These are phyloP conservation scores for Lithospermum erythrorhizon DNA, from an alignment of 257 asterid genomes.

Conservation along the genomic window DNA sequence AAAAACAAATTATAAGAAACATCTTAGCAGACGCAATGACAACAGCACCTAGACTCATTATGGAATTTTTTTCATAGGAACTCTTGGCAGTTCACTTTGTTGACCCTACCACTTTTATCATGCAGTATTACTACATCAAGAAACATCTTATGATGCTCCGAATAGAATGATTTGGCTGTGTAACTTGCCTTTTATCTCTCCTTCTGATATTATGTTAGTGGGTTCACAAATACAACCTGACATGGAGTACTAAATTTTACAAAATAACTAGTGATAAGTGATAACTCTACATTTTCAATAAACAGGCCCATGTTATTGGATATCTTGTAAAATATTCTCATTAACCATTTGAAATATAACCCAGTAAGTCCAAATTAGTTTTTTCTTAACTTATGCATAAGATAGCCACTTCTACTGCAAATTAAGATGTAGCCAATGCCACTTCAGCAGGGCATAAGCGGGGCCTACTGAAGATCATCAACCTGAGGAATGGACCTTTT, in stretches of 20 bases:
- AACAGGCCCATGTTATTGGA: not conserved
- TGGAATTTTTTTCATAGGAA: not conserved
- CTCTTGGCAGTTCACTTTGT: not conserved
- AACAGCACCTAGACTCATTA: slow-evolving; percentile 40
- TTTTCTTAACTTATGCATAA: not conserved
- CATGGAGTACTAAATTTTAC: too few species aligned
- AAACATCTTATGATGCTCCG: too few species aligned
- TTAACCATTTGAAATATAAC: not conserved
- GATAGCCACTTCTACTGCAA: not conserved
- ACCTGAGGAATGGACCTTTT: not conserved
- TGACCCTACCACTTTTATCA: not conserved
- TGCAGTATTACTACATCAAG: too few species aligned
- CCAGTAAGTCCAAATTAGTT: not conserved
- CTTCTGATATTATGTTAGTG: too few species aligned
- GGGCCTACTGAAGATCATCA: not conserved
- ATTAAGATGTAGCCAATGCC: not conserved
- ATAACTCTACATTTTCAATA: too few species aligned
- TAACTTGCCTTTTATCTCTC: too few species aligned
- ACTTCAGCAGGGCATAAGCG: not conserved
- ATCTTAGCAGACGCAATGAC: slow-evolving; percentile 40
- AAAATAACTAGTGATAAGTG: too few species aligned
- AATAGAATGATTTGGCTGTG: too few species aligned
- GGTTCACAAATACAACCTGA: too few species aligned
- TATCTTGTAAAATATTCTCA: not conserved
- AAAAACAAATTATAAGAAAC: not conserved